Evolutionary conservation across 2,329 filamentous ascomycete species (phyloP), one percentile per base, ranked within the genome.

Genomic region (Cercospora zeina): DNA sequence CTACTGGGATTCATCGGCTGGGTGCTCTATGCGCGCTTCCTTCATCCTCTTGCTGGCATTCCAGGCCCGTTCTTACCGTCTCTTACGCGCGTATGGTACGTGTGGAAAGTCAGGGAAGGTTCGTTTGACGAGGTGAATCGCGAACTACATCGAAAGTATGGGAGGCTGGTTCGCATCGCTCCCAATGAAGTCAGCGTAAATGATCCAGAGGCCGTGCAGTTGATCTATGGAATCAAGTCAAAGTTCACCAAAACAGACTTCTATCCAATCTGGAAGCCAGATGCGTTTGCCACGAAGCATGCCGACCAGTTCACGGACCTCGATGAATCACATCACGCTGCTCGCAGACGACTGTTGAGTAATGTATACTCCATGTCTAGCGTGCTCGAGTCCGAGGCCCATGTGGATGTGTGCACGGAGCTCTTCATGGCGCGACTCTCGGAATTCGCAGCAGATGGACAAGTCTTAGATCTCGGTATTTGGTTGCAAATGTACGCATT

Each of bases 401-500:
- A 57, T 14, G 42, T 57, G 24, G 54, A 57, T 9, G 27, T 14
- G 21, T 47, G 54, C 54, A 56, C 31, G 11, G 31, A 47, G 7
- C 54, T 57, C 13, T 39, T 57, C 13, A 19, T 24, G 19, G 34
- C n/a, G 7, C 27, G 54, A 1, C 19, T 57, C 14, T 21, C 34
- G 3, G 37, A 39, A 7, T 47, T 33, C 37, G 21, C 19, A 13
- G 37, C 27, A 16, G 47, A 14, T 8, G 54, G 37, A 10, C 27
- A 39, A 57, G 37, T 30, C 36, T 39, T 47, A 7, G 54, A 47
- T n/a, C 16, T 57, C n/a, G 34, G 54, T 16, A 21, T 11, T n/a
- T 56, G 54, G 54, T 30, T 57, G 24, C 24, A 57, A 33, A 42
- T 27, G 54, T 47, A 31, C 30, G 54, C 37, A 57, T 47, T 47